A percentile compares a stretch with the other conserved stretches of the same genome.
phyloP scores from a whole-genome alignment of 2,329 filamentous ascomycete species.

The Stromatinia cepivora region DNA sequence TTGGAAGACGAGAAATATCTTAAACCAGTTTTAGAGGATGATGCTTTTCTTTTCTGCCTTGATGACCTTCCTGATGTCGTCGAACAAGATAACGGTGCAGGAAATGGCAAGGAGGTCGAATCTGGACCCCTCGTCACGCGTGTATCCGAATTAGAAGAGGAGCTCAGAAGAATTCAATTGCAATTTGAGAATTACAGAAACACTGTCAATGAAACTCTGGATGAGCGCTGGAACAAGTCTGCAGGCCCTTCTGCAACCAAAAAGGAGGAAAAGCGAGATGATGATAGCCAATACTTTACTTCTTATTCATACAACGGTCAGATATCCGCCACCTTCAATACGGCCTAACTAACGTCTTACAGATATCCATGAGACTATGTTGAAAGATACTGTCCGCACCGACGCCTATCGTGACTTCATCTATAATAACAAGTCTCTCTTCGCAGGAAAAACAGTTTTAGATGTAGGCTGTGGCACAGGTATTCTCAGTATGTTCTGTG shows the following conservation, averaged over 20 bases:
- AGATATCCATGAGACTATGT: conserved; percentile 95
- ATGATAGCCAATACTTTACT: conserved; percentile 62
- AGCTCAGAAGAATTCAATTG: conserved; percentile 43
- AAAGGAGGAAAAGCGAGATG: conserved; percentile 47
- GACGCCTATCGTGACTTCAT: conserved; percentile 94
- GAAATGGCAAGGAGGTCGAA: conserved; percentile 35
- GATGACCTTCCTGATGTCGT: conserved; percentile 67
- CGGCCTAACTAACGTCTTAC: conserved; percentile 8
- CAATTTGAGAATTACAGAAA: conserved; percentile 46
- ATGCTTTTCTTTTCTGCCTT: conserved; percentile 82
- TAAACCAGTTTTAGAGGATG: conserved; percentile 82
- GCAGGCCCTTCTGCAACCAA: conserved; percentile 32
- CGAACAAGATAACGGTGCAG: conserved; percentile 36
- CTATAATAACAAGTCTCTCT: conserved; percentile 85
- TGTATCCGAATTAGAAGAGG: conserved; percentile 44
- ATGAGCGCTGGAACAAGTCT: conserved; percentile 44
- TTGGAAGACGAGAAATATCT: conserved; percentile 80
- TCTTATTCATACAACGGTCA: conserved; percentile 67
- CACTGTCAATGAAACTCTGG: conserved; percentile 45
- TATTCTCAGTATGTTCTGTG: conserved; percentile 93
- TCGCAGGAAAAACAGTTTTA: conserved; percentile 81
- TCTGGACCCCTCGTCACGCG: conserved; percentile 37
- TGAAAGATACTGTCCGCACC: conserved; percentile 85
- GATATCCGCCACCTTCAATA: conserved; percentile 24
- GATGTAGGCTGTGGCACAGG: conserved; percentile 88